phyloP scores from a whole-genome alignment of 2,329 filamentous ascomycete species.

The Penicillium sp. region DNA sequence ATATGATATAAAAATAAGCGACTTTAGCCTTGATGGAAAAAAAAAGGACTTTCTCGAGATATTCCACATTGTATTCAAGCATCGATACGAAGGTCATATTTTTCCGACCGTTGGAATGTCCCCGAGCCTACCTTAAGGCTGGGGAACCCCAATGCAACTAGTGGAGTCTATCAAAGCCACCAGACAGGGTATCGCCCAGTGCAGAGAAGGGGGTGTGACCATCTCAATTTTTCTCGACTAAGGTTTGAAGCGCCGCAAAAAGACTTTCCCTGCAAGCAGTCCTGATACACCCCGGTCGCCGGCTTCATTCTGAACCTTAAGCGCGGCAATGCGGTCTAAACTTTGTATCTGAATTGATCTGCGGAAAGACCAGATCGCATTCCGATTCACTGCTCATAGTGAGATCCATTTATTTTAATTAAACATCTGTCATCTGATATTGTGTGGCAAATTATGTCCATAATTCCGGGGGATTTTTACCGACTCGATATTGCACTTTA shows the following conservation, averaged over 20 bases:
- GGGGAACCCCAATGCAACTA: constrained; percentile 13
- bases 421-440: not conserved
- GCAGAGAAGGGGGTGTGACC: constrained; percentile 9
- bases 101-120: constrained; percentile 6
- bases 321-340: constrained; percentile 1
- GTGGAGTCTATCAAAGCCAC: constrained; percentile 18
- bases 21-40: not conserved
- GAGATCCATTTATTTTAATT: not conserved
- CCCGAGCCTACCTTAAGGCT: not conserved
- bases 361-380: not conserved
- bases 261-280: constrained; percentile 1
- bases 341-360: not conserved
- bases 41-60: not conserved
- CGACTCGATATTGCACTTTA: not conserved
- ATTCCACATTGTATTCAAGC: not conserved
- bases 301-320: constrained; percentile 2
- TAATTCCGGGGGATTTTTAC: not conserved
- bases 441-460: not conserved
- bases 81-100: not conserved
- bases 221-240: not conserved
- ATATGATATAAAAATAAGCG: not conserved
- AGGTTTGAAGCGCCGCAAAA: constrained; percentile 4
- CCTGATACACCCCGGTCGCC: not conserved
- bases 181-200: constrained; percentile 5
- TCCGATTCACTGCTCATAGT: not conserved